phyloP scores from a whole-genome alignment of 257 asterid genomes.

The Gentiana macrophylla region DNA sequence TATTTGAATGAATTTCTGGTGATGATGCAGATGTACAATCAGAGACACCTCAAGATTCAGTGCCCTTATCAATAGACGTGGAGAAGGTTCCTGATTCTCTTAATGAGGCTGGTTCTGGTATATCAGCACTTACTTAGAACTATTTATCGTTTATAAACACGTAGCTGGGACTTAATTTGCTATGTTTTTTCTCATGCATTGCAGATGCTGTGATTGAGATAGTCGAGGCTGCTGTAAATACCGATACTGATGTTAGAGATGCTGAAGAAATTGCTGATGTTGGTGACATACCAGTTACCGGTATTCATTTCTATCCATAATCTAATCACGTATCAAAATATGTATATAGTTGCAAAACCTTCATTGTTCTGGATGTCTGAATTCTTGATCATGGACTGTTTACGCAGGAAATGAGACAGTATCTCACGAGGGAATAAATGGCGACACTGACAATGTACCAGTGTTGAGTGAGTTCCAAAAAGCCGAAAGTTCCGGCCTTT shows the following conservation, averaged over 20 bases:
- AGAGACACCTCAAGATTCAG: slow-evolving; percentile 3
- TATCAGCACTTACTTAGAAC: background rate
- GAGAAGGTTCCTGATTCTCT: background rate
- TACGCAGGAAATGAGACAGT: too few relatives aligned
- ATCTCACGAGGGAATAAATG: too few relatives aligned
- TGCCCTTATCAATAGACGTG: background rate
- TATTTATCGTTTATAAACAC: background rate
- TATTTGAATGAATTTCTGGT: background rate
- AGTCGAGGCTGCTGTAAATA: background rate
- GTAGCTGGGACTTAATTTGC: background rate
- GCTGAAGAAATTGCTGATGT: background rate
- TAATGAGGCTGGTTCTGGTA: slow-evolving; percentile 2
- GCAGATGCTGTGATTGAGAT: background rate
- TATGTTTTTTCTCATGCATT: background rate
- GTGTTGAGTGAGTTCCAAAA: slow-evolving; percentile 3
- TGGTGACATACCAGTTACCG: background rate
- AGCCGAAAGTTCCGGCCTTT: background rate
- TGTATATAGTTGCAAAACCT: too few relatives aligned
- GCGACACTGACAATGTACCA: too few relatives aligned
- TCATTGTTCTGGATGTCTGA: too few relatives aligned
- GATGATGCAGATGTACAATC: slow-evolving; percentile 1
- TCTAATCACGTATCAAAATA: too few relatives aligned
- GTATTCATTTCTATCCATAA: too few relatives aligned
- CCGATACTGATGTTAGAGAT: background rate
- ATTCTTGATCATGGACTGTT: too few relatives aligned